These are phyloP conservation scores for Quercus alba DNA, from an alignment of 306 rosid species.

Conservation along the genomic window DNA sequence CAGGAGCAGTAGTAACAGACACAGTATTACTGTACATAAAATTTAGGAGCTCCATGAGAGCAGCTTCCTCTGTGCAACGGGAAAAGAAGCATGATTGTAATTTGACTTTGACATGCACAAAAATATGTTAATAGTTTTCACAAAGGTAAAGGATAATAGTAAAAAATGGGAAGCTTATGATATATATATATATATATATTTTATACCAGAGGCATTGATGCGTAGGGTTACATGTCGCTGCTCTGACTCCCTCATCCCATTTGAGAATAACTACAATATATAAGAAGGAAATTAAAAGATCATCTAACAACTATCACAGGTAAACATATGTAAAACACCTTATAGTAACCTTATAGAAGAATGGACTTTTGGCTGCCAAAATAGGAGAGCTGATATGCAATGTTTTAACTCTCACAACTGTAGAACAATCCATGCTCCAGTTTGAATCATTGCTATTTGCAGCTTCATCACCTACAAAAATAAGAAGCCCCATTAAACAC, in stretches of 20 bases:
- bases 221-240: conserved; percentile 83
- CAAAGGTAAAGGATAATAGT: background rate
- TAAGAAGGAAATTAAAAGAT: conserved; percentile 7
- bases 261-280: conserved; percentile 74
- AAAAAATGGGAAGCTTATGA: background rate
- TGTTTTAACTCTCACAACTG: conserved; percentile 72
- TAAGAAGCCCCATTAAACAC: conserved; percentile 4
- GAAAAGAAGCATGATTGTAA: conserved; percentile 26
- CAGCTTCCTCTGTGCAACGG: conserved; percentile 75
- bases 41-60: conserved; percentile 93
- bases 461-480: conserved; percentile 76
- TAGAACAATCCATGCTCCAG: conserved; percentile 76
- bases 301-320: background rate
- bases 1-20: conserved; percentile 60
- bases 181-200: no score
- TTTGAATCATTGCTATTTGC: conserved; percentile 67
- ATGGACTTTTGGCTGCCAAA: conserved; percentile 98
- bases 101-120: conserved; percentile 9
- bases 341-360: conserved; percentile 74
- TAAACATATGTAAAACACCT: conserved; percentile 2
- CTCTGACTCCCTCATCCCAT: conserved; percentile 98
- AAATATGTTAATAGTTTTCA: background rate
- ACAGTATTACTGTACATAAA: conserved; percentile 90
- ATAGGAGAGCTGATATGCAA: conserved; percentile 96
- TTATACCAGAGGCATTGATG: conserved; percentile 79